Evolutionary conservation across 768 basidiomycete species (phyloP).

Genomic region (Cystoderma amianthinum): DNA sequence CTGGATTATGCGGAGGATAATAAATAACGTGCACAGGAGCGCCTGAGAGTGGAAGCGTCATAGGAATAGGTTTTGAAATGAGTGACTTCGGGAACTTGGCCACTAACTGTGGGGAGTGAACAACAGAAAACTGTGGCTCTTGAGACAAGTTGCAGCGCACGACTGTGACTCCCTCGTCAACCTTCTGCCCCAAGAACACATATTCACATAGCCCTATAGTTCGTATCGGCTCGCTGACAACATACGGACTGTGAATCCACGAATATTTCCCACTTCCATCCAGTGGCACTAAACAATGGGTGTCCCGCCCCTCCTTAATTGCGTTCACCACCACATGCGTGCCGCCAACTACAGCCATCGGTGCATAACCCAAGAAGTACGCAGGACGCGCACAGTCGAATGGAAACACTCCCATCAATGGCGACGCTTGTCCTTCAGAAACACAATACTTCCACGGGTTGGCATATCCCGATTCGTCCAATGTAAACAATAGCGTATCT

Average conservation of each 20-base stretch:
- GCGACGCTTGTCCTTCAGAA: background rate
- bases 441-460: background rate
- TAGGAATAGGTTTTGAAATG: slow-evolving; percentile 42
- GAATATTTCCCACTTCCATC: slow-evolving; percentile 9
- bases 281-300: background rate
- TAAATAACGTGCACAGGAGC: slow-evolving; percentile 54
- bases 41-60: slow-evolving; percentile 30
- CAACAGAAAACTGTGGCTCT: background rate
- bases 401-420: slow-evolving; percentile 11
- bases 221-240: background rate
- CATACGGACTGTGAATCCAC: slow-evolving; percentile 18
- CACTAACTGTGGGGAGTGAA: background rate
- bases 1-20: slow-evolving; percentile 62
- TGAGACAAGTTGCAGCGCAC: slow-evolving; percentile 29
- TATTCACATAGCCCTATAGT: no score
- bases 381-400: background rate
- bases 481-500: background rate
- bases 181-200: slow-evolving; percentile 37
- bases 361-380: background rate
- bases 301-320: background rate
- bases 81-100: slow-evolving; percentile 20
- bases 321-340: background rate
- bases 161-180: slow-evolving; percentile 26
- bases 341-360: background rate
- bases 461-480: slow-evolving; percentile 25